Base-by-base conservation (phyloP, 2,329 filamentous ascomycete species). In the Aureobasidium sp. region DNA sequence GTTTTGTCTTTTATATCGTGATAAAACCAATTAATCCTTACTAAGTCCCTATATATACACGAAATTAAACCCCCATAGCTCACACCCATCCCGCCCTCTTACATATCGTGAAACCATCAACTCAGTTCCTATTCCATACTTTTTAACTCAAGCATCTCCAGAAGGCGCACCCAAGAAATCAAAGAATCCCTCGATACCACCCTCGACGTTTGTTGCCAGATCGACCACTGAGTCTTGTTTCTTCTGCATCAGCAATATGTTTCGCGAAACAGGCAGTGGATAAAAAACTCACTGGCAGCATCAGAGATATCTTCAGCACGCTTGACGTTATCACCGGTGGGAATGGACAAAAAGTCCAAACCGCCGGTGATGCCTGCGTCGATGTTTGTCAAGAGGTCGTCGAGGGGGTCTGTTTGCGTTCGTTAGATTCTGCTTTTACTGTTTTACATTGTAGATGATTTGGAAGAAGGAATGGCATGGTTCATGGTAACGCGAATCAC, bases 371-470 rank as follows among this genome's bases (percentile, higher is more conserved):
- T 12, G 3, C 45, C 57, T 15, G 45, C 45, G 34, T 60, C 5
- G 34, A 60, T 12, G 57, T 60, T 60, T 29, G 37, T 51, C 1
- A 51, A 22, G n/a, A 60, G 27, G 25, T 51, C 36, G 17, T 60
- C 58, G 0, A 61, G 9, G 9, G 39, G 29, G 6, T 45, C 58
- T 61, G 5, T 22, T 37, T 37, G 14, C 11, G 6, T 37, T 5
- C 15, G 22, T 53, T 5, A 39, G 34, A 25, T 51, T 52, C 11
- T 14, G 15, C 5, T 39, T 39, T 25, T 3, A 25, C 37, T 1
- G 7, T 36, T 9, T 36, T 11, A 4, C 8, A 29, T 29, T 29
- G 7, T 29, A 8, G 29, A 29, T 29, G 7, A 8, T 29, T 29
- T 29, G 6, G 37, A 17, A 39, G 37, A 39, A 39, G 34, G 12